phyloP scores from a whole-genome alignment of 129 eudicot species.

The Glebionis coronaria region DNA sequence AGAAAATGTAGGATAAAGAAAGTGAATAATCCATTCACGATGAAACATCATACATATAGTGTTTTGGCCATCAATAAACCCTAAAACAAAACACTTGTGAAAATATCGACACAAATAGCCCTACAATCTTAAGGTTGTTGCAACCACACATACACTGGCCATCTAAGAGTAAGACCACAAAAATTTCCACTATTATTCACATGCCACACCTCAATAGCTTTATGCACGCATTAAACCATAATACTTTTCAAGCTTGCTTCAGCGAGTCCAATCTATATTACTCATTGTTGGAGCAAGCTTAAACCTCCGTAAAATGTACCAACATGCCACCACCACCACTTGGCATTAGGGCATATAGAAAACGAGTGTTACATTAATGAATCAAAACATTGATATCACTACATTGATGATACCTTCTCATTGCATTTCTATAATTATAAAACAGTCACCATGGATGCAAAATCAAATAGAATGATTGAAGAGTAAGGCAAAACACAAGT shows the following conservation, averaged over 20 bases:
- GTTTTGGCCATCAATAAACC: background rate
- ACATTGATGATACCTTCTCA: background rate
- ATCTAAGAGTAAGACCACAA: no score
- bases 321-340: background rate
- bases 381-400: background rate
- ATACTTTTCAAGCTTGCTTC: background rate
- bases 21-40: background rate
- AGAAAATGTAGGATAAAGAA: background rate
- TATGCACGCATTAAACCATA: background rate
- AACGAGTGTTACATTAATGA: background rate
- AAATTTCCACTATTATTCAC: no score
- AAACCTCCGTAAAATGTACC: background rate
- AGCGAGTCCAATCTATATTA: background rate
- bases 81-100: background rate
- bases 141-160: no score
- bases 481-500: background rate
- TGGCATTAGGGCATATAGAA: background rate
- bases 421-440: background rate
- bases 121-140: background rate
- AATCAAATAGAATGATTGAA: background rate
- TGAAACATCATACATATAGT: constrained; percentile 4
- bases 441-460: background rate
- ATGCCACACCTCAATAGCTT: no score
- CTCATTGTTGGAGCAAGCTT: background rate
- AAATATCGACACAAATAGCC: background rate